Evolutionary conservation across 2,329 filamentous ascomycete species (phyloP).

Genomic region (Scytalidium sp.): DNA sequence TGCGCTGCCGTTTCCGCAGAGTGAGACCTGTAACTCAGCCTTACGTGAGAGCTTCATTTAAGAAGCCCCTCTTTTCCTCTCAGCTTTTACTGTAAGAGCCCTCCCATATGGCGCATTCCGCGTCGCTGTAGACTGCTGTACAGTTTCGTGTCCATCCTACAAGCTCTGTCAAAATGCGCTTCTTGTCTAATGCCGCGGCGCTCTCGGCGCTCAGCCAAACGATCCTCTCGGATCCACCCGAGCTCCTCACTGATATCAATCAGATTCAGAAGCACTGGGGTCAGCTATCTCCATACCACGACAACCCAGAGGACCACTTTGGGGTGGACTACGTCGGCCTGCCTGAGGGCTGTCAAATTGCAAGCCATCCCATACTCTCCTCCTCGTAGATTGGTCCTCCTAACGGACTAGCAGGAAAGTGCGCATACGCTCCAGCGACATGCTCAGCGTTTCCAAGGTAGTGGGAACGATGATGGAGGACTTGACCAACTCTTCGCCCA

Average conservation of each 20-base stretch:
- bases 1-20: too few species aligned
- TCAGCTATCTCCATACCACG: constrained; percentile 42
- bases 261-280: constrained; percentile 37
- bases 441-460: constrained; percentile 48
- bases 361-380: constrained; percentile 6
- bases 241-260: constrained; percentile 27
- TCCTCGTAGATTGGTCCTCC: not conserved
- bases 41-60: too few species aligned
- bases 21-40: too few species aligned
- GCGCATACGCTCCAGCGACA: constrained; percentile 53
- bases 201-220: not conserved
- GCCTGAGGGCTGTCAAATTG: constrained; percentile 52
- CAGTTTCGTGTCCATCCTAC: too few species aligned
- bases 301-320: constrained; percentile 42
- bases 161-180: not conserved
- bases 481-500: constrained; percentile 46
- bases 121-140: too few species aligned
- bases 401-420: constrained; percentile 15
- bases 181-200: not conserved
- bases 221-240: not conserved
- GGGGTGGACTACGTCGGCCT: constrained; percentile 44
- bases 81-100: too few species aligned
- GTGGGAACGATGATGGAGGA: constrained; percentile 38
- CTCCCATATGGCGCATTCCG: too few species aligned
- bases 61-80: too few species aligned